Base-by-base conservation (phyloP, 345 rosid species). In the Xanthoceras sorbifolium region DNA sequence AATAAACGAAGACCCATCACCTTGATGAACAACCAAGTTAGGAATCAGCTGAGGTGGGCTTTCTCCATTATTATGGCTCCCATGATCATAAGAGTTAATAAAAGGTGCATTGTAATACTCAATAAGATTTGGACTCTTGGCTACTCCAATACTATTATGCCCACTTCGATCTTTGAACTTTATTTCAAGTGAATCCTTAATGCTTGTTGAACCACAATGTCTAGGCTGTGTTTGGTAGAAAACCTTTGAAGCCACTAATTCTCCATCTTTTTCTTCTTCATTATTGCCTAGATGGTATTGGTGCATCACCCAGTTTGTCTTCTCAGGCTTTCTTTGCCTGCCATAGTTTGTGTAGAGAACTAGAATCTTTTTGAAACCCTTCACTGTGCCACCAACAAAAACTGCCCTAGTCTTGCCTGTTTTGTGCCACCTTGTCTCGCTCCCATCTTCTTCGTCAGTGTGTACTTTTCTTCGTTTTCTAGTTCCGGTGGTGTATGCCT, bases 301-400 rank as follows among this genome's bases (percentile, higher is more conserved):
- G 79, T 94, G 98, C 97, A 94, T 94, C 40, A 94, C 98, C 98
- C 98, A 94, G 80, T 86, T 91, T 44, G 97, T 91, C 76, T 94
- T 94, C 82, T 93, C 98, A 0, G 98, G 97, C 64, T 93, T 93
- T 78, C 85, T 88, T 71, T 93, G 93, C 80, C 95, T 88, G 9
- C 98, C 95, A 68, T 89, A 89, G 82, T 94, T 94, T 40, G 95
- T 91, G 89, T 94, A 94, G 55, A 94, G 94, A 5, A 92, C 98
- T 54, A 92, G 76, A 54, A 94, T 94, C 79, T 94, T 92, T 85
- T 94, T 94, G 85, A 89, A 94, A 20, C 98, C 98, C 34, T 83
- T 90, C 44, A 85, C 79, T 4, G 48, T 59, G 23, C 94, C 95
- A 73, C 32, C 76, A 18, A 12, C 75, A 64, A 67, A 77, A 77